Percentiles rank a stretch among this genome's conserved stretches.
phyloP scores from a whole-genome alignment of 305 asterid genomes.

The Euphrasia arctica region DNA sequence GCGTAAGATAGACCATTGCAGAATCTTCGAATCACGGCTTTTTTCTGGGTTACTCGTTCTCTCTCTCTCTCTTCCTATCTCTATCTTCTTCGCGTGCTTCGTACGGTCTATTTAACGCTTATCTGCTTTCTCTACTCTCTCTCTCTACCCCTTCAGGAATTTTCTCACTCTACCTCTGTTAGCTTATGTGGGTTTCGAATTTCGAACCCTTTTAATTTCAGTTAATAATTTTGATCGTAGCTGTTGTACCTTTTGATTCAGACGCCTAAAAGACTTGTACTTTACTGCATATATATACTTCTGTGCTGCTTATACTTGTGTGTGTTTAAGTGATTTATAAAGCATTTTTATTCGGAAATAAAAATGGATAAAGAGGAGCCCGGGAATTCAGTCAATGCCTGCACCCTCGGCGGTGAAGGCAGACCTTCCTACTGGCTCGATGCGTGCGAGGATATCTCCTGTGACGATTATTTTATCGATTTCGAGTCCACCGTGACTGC shows the following conservation, averaged over 20 bases:
- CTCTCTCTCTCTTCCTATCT: neutral
- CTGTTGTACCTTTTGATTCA: conserved; percentile 7
- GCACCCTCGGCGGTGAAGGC: conserved; percentile 32
- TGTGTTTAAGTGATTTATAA: conserved; percentile 1
- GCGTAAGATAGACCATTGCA: conserved; percentile 62
- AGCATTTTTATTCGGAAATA: conserved; percentile 9
- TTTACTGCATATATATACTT: neutral
- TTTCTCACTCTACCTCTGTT: neutral
- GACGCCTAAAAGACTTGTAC: conserved; percentile 12
- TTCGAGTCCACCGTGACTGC: conserved; percentile 32
- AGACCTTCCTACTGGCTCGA: conserved; percentile 91
- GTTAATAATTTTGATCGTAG: neutral
- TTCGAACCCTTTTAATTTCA: conserved; percentile 13
- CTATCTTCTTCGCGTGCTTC: conserved; percentile 43
- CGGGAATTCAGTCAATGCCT: conserved; percentile 40
- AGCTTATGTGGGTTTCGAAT: conserved; percentile 11
- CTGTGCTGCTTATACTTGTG: conserved; percentile 26
- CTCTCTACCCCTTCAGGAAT: conserved; percentile 31
- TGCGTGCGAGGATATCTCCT: conserved; percentile 79
- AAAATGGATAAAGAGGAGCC: conserved; percentile 49
- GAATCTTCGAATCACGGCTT: conserved; percentile 54
- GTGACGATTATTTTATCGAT: conserved; percentile 62
- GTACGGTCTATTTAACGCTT: conserved; percentile 75
- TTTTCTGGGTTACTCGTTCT: conserved; percentile 25
- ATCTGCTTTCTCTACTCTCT: conserved; percentile 66